phyloP scores from a whole-genome alignment of 192 early-diverging fungal species.

The Phycomyces nitens region DNA sequence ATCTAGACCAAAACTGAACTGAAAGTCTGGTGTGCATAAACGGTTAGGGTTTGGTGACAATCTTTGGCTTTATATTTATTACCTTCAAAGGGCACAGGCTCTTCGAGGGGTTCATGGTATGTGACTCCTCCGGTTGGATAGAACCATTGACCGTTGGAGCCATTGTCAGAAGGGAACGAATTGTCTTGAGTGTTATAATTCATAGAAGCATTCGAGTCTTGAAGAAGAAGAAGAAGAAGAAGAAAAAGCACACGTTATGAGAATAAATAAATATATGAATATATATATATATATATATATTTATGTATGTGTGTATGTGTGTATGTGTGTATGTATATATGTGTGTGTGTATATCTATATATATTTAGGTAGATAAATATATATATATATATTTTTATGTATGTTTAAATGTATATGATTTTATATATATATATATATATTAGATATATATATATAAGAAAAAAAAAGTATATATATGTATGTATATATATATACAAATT shows the following conservation, averaged over 20 bases:
- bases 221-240: too few relatives aligned
- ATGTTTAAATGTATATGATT: too few relatives aligned
- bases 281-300: too few relatives aligned
- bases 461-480: not conserved
- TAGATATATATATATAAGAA: not conserved
- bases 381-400: too few relatives aligned
- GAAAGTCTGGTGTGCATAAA: constrained; percentile 27
- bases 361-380: not conserved
- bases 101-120: constrained; percentile 15
- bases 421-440: not conserved
- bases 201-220: too few relatives aligned
- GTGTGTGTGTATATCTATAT: not conserved
- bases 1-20: constrained; percentile 37
- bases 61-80: constrained; percentile 1
- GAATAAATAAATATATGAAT: too few relatives aligned
- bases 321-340: not conserved
- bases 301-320: not conserved
- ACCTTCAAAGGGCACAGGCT: constrained; percentile 40
- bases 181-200: too few relatives aligned
- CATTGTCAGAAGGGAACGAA: too few relatives aligned
- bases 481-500: not conserved
- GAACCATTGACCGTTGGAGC: too few relatives aligned
- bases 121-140: not conserved
- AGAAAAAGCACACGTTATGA: too few relatives aligned
- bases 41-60: not conserved